phyloP scores from a whole-genome alignment of 345 rosid genomes.

The Toxicodendron radicans region DNA sequence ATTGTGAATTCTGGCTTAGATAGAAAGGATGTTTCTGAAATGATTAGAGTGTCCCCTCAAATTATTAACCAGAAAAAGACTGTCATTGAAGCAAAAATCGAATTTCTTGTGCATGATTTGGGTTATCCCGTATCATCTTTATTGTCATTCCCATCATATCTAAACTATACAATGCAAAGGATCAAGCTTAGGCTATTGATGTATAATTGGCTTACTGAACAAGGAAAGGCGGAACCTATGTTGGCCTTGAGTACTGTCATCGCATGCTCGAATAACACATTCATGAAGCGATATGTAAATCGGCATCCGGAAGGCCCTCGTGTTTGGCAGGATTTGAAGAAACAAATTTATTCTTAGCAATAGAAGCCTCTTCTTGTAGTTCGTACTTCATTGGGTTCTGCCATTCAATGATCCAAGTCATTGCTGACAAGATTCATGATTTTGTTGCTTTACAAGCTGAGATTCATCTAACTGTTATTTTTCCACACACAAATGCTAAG shows the following conservation, averaged over 20 bases:
- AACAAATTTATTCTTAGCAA: slow-evolving; percentile 23
- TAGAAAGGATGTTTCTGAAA: slow-evolving; percentile 45
- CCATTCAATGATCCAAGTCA: too few relatives aligned
- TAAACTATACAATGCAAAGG: slow-evolving; percentile 47
- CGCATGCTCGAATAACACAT: slow-evolving; percentile 38
- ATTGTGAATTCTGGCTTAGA: slow-evolving; percentile 66
- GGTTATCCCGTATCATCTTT: slow-evolving; percentile 56
- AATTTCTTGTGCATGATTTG: slow-evolving; percentile 44
- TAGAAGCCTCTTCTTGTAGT: background rate
- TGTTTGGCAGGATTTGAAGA: slow-evolving; percentile 61
- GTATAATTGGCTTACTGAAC: slow-evolving; percentile 68
- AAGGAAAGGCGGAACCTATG: slow-evolving; percentile 33
- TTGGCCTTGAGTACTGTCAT: slow-evolving; percentile 53
- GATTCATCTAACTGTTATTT: too few relatives aligned
- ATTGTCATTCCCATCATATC: slow-evolving; percentile 52
- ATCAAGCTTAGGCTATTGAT: slow-evolving; percentile 55
- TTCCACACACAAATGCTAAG: too few relatives aligned
- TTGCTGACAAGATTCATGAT: too few relatives aligned
- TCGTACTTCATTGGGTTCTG: background rate
- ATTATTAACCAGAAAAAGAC: slow-evolving; percentile 57
- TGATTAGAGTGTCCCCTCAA: slow-evolving; percentile 62
- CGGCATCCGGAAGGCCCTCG: slow-evolving; percentile 60
- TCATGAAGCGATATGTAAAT: slow-evolving; percentile 41
- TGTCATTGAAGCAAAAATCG: slow-evolving; percentile 52
- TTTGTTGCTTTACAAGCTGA: too few relatives aligned